Base-by-base conservation (phyloP, 139 green algal genomes). In the Diplosphaera chodatii region DNA sequence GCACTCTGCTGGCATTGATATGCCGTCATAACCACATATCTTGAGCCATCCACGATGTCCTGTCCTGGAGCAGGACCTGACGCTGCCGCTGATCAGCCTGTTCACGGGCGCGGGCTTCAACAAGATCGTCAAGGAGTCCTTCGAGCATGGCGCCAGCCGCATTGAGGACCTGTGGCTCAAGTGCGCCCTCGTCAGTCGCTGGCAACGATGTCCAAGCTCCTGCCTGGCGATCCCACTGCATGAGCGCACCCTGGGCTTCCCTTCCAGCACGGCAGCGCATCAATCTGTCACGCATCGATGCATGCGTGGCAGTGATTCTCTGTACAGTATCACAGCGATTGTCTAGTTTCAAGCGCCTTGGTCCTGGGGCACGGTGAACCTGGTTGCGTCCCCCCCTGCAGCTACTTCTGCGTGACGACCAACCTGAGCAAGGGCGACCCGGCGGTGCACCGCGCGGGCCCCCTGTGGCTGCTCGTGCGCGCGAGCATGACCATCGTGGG, bases 111-210 rank as follows among this genome's bases (percentile, higher is more conserved):
- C 69, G 2, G 78, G 71, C 2, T 88, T 94, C 66, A 83, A 92
- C 66, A 30, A 67, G 31, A 48, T 87, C 15, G 55, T 88, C 13
- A 65, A 68, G 41, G 79, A 81, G 63, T 73, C 66, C 31, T 74
- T 88, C 40, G 59, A 68, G 23, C 48, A 55, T 20, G 74, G 80
- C 27, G 64, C 72, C 25, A 62, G 76, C 41, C 67, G 78, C 15
- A 91, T 95, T 55, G 89, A 95, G 80, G 89, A 95, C 78, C 74
- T 93, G 63, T 95, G 89, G 87, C 83, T 93, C n/a, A 71, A 67
- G 74, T 79, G 41, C 21, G n/a, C 1, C 65, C 21, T 21, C n/a
- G n/a, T n/a, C n/a, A n/a, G n/a, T n/a, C n/a, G n/a, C n/a, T n/a
- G n/a, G n/a, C n/a, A n/a, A n/a, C n/a, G n/a, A n/a, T n/a, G n/a